Base-by-base conservation (phyloP, 257 asterid species). In the Solanum etuberosum region DNA sequence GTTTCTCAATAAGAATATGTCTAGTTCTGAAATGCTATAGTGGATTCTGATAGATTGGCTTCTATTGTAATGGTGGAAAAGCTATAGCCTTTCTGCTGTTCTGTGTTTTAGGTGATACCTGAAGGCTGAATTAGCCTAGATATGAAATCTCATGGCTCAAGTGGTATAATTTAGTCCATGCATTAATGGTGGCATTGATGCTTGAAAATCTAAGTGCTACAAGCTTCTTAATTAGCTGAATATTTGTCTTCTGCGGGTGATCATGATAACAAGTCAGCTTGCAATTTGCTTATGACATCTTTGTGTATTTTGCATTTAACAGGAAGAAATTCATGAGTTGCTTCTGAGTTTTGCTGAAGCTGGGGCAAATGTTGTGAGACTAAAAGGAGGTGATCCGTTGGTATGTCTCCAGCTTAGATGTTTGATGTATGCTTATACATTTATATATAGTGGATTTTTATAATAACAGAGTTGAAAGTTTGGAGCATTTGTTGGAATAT, bases 341-440 rank as follows among this genome's bases (percentile, higher is more conserved):
- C 99, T 97, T 90, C 84, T 95, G 91, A 97, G 98, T 92, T 96
- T 97, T 89, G 99, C 99, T 2, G 98, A 94, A 92, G 96, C 95
- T 83, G 99, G 99, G 43, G 99, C 99, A 35, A 95, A 88, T 88
- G 99, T 97, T 85, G 99, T 97, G 88, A 92, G 99, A 92, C 98
- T 97, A 59, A 97, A 97, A 92, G 99, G 99, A 57, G 99, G 99
- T 16, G 99, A 97, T 89, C 99, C 99, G 9, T 83, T 97, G 95
- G 99, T 97, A 88, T 89, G 95, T 85, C 80, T 67, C 48, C 6
- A 10, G 32, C 9, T 71, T 85, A 25, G 43, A 84, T 29, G 54
- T 59, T 54, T 57, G 31, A 42, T 57, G 57, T 82, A 81, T 12
- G 78, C 35, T 3, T 87, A 21, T 57, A 51, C 11, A 46, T 25